A percentile compares a stretch with the other conserved stretches of the same genome.
Evolutionary conservation across 257 asterid genomes (phyloP).

Genomic region (Buddleja alternifolia): DNA sequence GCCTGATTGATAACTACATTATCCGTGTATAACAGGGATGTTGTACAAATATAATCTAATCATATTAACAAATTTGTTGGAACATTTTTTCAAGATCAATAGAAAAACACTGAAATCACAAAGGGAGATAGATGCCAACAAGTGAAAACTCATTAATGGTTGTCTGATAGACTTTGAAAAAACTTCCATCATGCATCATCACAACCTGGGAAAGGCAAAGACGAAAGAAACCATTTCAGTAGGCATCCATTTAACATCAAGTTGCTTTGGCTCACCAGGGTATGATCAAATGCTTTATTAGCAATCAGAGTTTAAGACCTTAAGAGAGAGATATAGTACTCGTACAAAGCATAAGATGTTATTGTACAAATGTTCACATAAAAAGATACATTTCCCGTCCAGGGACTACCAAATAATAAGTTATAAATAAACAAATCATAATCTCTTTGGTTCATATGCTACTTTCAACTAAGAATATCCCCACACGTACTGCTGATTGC

Average conservation of each 20-base stretch:
- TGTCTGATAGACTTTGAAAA: slow-evolving; percentile 6
- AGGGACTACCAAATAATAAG: background rate
- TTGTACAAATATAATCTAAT: background rate
- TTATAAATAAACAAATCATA: slow-evolving; percentile 11
- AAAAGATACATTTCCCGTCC: background rate
- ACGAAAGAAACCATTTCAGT: slow-evolving; percentile 32
- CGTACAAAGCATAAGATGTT: background rate
- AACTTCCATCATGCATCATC: slow-evolving; percentile 25
- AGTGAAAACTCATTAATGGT: slow-evolving; percentile 23
- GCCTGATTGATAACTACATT: background rate
- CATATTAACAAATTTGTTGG: background rate
- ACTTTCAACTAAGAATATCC: background rate
- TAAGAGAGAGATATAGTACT: background rate
- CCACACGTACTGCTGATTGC: background rate
- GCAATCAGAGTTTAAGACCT: background rate
- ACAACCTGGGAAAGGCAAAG: slow-evolving; percentile 25
- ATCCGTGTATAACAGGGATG: background rate
- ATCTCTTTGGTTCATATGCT: background rate
- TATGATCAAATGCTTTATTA: background rate
- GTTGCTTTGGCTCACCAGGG: background rate
- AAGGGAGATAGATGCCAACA: slow-evolving; percentile 27
- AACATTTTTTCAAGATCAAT: background rate
- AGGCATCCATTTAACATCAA: slow-evolving; percentile 12
- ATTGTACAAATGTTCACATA: background rate
- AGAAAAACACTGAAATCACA: slow-evolving; percentile 1